Conservation (phyloP, 2,329 filamentous ascomycete genomes). For the Stagonosporopsis rhizophila region DNA sequence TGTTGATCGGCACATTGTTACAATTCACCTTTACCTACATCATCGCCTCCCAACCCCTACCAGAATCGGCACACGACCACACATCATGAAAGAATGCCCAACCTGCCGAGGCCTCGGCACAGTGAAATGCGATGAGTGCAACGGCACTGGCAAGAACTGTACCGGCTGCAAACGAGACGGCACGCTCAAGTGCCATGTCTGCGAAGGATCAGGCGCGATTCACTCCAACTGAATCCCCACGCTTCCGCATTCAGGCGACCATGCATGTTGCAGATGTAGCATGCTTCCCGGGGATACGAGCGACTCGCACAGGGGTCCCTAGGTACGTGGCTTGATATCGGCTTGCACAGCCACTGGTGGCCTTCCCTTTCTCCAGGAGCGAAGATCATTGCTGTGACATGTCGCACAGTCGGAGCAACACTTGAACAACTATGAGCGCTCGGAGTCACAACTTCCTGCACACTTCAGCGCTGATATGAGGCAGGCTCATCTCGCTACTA, state of each 20-base stretch:
- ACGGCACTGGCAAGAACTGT: conserved; percentile 36
- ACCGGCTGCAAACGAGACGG: conserved; percentile 39
- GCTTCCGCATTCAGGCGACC: conserved; percentile 9
- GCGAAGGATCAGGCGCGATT: conserved; percentile 45
- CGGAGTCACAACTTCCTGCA: background rate
- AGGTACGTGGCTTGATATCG: conserved; percentile 19
- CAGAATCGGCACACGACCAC: background rate
- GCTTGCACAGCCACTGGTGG: conserved; percentile 9
- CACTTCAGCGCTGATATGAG: conserved; percentile 1
- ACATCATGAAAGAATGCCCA: conserved; percentile 41
- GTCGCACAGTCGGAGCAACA: background rate
- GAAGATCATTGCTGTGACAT: background rate
- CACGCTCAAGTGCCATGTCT: conserved; percentile 39
- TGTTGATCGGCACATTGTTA: conserved; percentile 7
- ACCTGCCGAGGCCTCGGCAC: conserved; percentile 44
- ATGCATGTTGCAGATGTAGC: conserved; percentile 11
- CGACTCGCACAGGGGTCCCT: conserved; percentile 23
- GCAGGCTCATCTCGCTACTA: background rate
- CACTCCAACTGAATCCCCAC: conserved; percentile 35
- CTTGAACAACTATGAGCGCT: background rate
- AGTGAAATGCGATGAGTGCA: conserved; percentile 44
- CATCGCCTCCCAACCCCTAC: background rate
- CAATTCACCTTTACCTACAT: background rate
- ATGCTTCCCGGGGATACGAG: conserved; percentile 19
- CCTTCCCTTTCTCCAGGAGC: background rate